phyloP scores from a whole-genome alignment of 495 filamentous ascomycete species.

The Antarctomyces pellizariae region DNA sequence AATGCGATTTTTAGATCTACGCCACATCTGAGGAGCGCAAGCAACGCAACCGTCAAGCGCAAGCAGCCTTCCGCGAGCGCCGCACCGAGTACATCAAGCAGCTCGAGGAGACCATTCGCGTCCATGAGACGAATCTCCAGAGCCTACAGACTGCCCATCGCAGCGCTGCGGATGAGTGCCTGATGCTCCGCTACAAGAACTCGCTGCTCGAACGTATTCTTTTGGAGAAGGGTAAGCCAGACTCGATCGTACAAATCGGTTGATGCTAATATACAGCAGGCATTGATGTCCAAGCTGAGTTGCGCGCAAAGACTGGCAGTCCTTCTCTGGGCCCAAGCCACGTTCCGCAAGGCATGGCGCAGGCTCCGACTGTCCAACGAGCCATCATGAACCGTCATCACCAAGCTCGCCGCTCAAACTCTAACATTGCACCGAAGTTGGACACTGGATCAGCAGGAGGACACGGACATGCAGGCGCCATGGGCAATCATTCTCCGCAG shows the following conservation, averaged over 20 bases:
- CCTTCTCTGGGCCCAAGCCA: conserved; percentile 39
- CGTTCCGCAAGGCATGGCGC: conserved; percentile 36
- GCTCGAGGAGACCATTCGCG: conserved; percentile 89
- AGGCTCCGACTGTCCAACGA: conserved; percentile 44
- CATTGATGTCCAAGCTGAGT: conserved; percentile 91
- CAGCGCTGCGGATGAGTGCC: conserved; percentile 83
- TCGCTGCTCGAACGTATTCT: conserved; percentile 86
- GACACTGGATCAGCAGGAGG: conserved; percentile 36
- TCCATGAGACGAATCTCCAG: conserved; percentile 81
- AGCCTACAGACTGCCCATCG: conserved; percentile 86
- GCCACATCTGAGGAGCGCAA: conserved; percentile 96
- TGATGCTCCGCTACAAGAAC: conserved; percentile 98
- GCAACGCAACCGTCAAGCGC: conserved; percentile 90
- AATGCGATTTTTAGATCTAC: conserved; percentile 77
- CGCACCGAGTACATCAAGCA: conserved; percentile 99
- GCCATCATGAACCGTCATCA: conserved; percentile 47
- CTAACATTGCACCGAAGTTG: conserved; percentile 47
- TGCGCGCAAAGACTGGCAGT: conserved; percentile 67
- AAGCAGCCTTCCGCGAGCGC: conserved; percentile 89
- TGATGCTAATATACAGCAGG: conserved; percentile 23
- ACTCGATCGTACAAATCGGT: too few species aligned
- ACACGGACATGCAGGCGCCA: conserved; percentile 26
- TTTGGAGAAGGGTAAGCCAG: conserved; percentile 62
- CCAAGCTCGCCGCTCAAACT: conserved; percentile 40
- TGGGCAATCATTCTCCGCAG: conserved; percentile 25